A percentile compares a stretch with the other conserved stretches of the same genome.
Evolutionary conservation across 2,329 filamentous ascomycete genomes (phyloP).

Genomic region (Penicillium frequentans): DNA sequence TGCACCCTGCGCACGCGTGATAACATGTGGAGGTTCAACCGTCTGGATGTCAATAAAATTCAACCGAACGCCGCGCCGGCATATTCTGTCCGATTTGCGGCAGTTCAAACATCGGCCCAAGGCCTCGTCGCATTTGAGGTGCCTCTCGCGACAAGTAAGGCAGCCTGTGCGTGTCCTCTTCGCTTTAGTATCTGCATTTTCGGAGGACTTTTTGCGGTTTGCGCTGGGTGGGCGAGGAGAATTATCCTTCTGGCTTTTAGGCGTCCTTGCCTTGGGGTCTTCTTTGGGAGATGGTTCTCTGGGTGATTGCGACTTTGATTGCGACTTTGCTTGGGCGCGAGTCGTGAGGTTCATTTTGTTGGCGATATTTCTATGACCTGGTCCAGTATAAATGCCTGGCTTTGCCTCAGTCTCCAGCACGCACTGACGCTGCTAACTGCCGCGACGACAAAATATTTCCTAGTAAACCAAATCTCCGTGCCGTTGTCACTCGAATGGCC

Average conservation of each 20-base stretch:
- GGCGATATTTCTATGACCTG: background rate
- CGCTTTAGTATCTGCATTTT: slow-evolving; percentile 57
- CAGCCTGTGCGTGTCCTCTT: slow-evolving; percentile 88
- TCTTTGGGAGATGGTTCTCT: slow-evolving; percentile 4
- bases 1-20: slow-evolving; percentile 65
- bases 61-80: slow-evolving; percentile 80
- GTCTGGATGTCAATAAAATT: slow-evolving; percentile 89
- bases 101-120: slow-evolving; percentile 72
- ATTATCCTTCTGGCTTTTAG: slow-evolving; percentile 16
- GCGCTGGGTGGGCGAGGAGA: slow-evolving; percentile 14
- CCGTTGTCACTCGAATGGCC: slow-evolving; percentile 19
- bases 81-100: slow-evolving; percentile 79
- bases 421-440: slow-evolving; percentile 8
- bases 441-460: slow-evolving; percentile 11
- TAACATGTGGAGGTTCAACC: slow-evolving; percentile 62
- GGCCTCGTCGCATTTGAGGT: slow-evolving; percentile 87
- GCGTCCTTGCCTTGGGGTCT: slow-evolving; percentile 13
- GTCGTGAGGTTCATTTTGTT: slow-evolving; percentile 21
- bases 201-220: slow-evolving; percentile 25
- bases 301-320: slow-evolving; percentile 10
- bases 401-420: slow-evolving; percentile 19
- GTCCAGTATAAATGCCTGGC: background rate
- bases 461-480: slow-evolving; percentile 16
- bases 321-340: slow-evolving; percentile 10
- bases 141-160: slow-evolving; percentile 82